These are phyloP conservation scores for Leucogyrophana mollusca DNA, from an alignment of 768 basidiomycete species.

Conservation along the genomic window DNA sequence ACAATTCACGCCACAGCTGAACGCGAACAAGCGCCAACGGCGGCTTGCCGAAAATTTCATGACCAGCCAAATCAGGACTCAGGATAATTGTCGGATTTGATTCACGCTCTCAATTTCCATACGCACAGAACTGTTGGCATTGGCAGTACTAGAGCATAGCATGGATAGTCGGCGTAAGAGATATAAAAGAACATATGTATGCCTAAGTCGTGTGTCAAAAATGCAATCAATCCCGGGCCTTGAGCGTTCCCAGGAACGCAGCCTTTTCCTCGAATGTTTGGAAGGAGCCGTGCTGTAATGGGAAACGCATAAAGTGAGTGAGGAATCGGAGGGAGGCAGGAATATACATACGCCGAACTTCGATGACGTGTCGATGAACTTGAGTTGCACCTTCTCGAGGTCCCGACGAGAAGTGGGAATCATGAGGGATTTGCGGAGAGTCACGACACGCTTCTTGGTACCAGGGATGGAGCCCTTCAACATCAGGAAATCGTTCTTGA, in stretches of 20 bases:
- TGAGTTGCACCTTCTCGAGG: conserved; percentile 96
- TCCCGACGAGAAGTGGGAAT: conserved; percentile 94
- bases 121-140: conserved; percentile 20
- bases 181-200: conserved; percentile 34
- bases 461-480: conserved; percentile 96
- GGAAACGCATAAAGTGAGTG: conserved; percentile 5
- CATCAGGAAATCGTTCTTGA: conserved; percentile 98
- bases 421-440: conserved; percentile 96
- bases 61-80: too few relatives aligned
- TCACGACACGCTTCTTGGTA: conserved; percentile 97
- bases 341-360: conserved; percentile 82
- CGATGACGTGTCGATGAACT: conserved; percentile 98
- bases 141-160: conserved; percentile 38
- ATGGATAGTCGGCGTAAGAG: conserved; percentile 32
- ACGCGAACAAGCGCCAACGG: conserved; percentile 1
- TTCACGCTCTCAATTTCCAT: conserved; percentile 2
- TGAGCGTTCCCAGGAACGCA: conserved; percentile 91
- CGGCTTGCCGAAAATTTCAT: conserved; percentile 2
- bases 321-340: background rate
- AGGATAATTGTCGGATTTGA: background rate
- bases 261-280: conserved; percentile 96
- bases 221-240: conserved; percentile 66
- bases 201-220: conserved; percentile 37
- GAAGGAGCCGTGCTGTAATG: conserved; percentile 84
- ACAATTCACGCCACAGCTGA: background rate